Conservation (phyloP, 2,329 filamentous ascomycete species). For the Chrysosporium queenslandicum region DNA sequence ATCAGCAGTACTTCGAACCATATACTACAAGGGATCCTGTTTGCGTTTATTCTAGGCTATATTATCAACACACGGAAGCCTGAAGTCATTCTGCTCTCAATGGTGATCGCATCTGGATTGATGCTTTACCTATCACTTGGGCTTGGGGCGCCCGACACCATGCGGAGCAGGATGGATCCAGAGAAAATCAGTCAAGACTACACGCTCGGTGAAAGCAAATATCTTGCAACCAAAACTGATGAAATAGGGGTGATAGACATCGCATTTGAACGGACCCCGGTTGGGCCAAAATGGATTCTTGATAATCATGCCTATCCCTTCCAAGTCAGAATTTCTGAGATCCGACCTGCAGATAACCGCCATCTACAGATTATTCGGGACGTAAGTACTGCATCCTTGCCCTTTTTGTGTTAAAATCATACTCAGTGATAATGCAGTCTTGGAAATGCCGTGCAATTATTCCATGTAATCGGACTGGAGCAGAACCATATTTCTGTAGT, state of each 20-base stretch:
- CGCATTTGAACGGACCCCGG: conserved; percentile 6
- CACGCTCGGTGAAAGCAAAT: conserved; percentile 9
- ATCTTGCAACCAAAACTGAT: conserved; percentile 12
- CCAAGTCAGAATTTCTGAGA: not conserved
- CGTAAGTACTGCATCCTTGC: not conserved
- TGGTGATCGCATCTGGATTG: too few species aligned
- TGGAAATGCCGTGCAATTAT: too few species aligned
- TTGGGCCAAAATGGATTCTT: conserved; percentile 11
- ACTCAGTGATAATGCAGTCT: too few species aligned
- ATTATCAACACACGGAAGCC: too few species aligned
- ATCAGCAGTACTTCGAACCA: too few species aligned
- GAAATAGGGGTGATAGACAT: conserved; percentile 13
- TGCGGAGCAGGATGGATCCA: not conserved
- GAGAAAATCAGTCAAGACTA: conserved; percentile 2
- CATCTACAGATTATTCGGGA: conserved; percentile 3
- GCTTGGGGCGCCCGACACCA: not conserved
- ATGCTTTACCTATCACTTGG: too few species aligned
- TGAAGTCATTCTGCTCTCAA: too few species aligned
- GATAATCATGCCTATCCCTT: conserved; percentile 5
- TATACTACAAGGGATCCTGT: too few species aligned
- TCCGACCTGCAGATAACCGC: not conserved
- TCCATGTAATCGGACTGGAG: too few species aligned
- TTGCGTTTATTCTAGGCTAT: too few species aligned
- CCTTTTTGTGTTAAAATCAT: too few species aligned
- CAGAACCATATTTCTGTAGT: too few species aligned